Conservation (phyloP, 2,329 filamentous ascomycete species). For the Trichophyton verrucosum region DNA sequence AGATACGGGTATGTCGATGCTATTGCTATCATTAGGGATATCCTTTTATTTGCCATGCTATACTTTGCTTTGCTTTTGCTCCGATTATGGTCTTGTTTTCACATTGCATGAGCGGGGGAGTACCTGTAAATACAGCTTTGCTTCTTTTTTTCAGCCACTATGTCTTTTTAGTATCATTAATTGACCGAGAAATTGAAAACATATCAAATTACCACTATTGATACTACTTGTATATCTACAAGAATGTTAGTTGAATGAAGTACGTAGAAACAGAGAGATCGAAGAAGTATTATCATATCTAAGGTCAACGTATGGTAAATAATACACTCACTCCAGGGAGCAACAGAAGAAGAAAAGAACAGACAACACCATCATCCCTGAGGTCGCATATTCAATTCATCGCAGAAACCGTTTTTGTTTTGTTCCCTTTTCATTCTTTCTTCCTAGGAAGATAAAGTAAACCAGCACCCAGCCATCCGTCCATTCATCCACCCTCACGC, state of each 20-base stretch:
- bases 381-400: background rate
- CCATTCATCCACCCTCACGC: background rate
- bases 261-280: background rate
- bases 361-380: background rate
- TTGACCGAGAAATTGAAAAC: background rate
- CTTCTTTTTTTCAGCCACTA: background rate
- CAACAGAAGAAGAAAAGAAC: background rate
- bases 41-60: background rate
- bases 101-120: constrained; percentile 3
- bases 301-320: background rate
- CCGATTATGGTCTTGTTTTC: background rate
- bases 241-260: too few relatives aligned
- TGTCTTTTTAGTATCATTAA: background rate
- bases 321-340: background rate
- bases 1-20: background rate
- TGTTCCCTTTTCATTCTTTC: background rate
- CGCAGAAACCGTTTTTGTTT: background rate
- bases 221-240: background rate
- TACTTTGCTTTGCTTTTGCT: background rate
- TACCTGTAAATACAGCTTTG: constrained; percentile 3
- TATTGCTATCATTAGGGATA: background rate
- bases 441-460: background rate
- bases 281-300: constrained; percentile 1
- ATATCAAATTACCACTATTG: background rate
- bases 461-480: background rate